phyloP scores from a whole-genome alignment of 2,329 filamentous ascomycete species.

The Capronia coronata region DNA sequence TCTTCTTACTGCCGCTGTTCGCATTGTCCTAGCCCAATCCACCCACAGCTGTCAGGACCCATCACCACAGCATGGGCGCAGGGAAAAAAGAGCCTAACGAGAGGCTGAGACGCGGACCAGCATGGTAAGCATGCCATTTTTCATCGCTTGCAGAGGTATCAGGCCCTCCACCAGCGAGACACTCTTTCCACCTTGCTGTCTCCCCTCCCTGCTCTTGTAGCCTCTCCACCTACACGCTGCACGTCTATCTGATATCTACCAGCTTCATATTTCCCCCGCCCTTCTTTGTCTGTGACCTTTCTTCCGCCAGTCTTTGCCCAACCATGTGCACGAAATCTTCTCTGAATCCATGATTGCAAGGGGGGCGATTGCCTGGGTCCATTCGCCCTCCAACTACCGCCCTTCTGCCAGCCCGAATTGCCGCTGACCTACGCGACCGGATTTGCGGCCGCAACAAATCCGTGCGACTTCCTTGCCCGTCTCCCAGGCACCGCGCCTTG shows the following conservation, averaged over 20 bases:
- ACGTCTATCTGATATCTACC: slow-evolving; percentile 11
- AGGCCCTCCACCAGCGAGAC: slow-evolving; percentile 16
- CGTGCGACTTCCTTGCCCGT: slow-evolving; percentile 10
- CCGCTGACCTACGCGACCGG: slow-evolving; percentile 23
- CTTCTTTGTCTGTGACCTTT: slow-evolving; percentile 4
- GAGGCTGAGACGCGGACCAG: not conserved
- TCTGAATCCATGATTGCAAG: slow-evolving; percentile 8
- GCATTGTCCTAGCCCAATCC: slow-evolving; percentile 5
- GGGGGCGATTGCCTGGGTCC: not conserved
- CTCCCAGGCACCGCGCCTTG: slow-evolving; percentile 2
- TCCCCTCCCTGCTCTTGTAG: slow-evolving; percentile 10
- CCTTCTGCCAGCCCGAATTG: slow-evolving; percentile 15
- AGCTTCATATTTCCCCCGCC: slow-evolving; percentile 19
- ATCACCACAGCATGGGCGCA: slow-evolving; percentile 11
- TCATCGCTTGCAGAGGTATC: too few species aligned
- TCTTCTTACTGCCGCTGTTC: slow-evolving; percentile 1
- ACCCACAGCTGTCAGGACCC: slow-evolving; percentile 10
- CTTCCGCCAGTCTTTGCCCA: not conserved
- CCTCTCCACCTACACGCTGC: slow-evolving; percentile 5
- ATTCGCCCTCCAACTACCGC: slow-evolving; percentile 7
- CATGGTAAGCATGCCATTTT: not conserved
- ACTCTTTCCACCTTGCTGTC: slow-evolving; percentile 8
- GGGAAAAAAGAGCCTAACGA: slow-evolving; percentile 4
- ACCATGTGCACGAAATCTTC: slow-evolving; percentile 5
- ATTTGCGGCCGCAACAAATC: slow-evolving; percentile 16